Base-by-base conservation (phyloP, 305 asterid genomes). In the Fraxinus velutina region DNA sequence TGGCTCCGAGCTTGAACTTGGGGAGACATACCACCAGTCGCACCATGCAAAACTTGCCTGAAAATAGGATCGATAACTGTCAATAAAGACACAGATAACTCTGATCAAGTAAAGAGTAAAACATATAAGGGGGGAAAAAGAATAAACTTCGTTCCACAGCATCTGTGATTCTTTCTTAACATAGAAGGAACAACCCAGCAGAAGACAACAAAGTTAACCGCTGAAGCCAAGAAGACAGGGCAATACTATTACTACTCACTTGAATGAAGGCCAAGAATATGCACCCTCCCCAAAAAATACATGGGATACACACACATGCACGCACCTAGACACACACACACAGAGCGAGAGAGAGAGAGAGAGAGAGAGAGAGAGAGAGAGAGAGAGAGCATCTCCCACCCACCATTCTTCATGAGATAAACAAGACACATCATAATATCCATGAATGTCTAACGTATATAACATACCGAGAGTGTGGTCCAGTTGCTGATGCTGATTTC, bases 1-100 rank as follows among this genome's bases (percentile, higher is more conserved):
- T 94, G 99, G 90, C 89, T 89, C 78, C 96, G 93, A 77, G 92
- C 91, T 87, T 94, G 98, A 85, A 94, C 94, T 85, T 94, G 99
- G 13, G 99, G 92, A 57, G 98, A 92, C 91, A 92, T 91, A 72
- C 93, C 94, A 84, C 97, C 97, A 75, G 92, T 89, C 37, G 89
- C 15, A 87, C 97, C 97, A 79, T 96, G 97, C 68, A 93, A 87
- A 84, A 93, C 91, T 88, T 90, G 98, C 93, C 99, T 96, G 88
- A 77, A 87, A 86, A 50, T 76, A 30, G 1, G 70, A 78, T 68
- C 73, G 50, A 88, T 75, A 79, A 75, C 30, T 79, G 33, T 39
- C 50, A 72, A 60, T 71, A 72, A 83, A 19, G 42, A 71, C 9
- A 78, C 32, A 73, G 32, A 66, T 19, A 44, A 39, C 62, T 39